Base-by-base conservation (phyloP, 148 eudicot species). In the Rhododendron molle region DNA sequence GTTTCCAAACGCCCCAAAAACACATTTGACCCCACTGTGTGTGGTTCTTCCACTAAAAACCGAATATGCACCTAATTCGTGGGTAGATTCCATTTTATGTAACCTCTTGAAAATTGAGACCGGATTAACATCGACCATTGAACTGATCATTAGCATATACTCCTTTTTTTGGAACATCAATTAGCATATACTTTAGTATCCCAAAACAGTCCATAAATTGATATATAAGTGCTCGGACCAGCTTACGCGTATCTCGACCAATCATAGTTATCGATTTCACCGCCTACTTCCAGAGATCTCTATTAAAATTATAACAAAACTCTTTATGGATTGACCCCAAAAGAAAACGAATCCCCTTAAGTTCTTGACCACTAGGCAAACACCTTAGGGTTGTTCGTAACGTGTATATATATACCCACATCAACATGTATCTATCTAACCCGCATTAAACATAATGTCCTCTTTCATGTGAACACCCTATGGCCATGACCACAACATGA, bases 401-500 rank as follows among this genome's bases (percentile, higher is more conserved):
- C 5, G 32, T 67, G 34, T 67, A 28, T 67, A 28, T 67, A 28
- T 26, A n/a, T 62, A n/a, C 6, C 1, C 36, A 71, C 18, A 13
- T 71, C 32, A n/a, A 4, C 7, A 65, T 20, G 7, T 44, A 3
- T 16, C 8, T 16, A 16, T 8, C 2, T 40, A 36, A 13, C 23
- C n/a, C 44, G 18, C 18, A 47, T 10, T 21, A 5, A 5, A 3
- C 79, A 72, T 20, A 12, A 50, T 83, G 49, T 83, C 80, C 2
- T 83, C 67, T 47, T 47, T 69, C 13, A 49, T 18, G 78, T 60
- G 56, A 72, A 84, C 92, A 90, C 84, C 34, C 46, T 90, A 56
- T 83, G 88, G 73, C 88, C 93, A 89, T 81, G n/a, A 23, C 34
- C n/a, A 13, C 71, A 13, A 85, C 72, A 81, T 85, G 18, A 80